These are phyloP conservation scores for Silene coronaria DNA, from an alignment of 179 eudicot species.

Conservation along the genomic window DNA sequence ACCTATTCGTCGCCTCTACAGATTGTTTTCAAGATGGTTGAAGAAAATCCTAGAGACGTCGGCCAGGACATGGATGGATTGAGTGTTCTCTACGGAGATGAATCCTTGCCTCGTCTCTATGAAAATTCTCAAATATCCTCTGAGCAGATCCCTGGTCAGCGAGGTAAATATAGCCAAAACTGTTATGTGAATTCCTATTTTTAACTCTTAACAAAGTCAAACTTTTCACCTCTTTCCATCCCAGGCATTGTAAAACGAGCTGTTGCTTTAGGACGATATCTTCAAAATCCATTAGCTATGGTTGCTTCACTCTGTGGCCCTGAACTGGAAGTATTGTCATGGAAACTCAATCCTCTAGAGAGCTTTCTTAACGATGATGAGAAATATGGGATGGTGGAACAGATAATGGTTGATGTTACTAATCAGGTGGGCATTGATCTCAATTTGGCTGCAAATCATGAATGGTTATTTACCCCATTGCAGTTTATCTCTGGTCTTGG, in stretches of 20 bases:
- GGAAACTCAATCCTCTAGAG: constrained; percentile 85
- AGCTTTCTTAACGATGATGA: constrained; percentile 80
- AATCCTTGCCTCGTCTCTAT: constrained; percentile 88
- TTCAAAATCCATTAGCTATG: constrained; percentile 97
- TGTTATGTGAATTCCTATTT: constrained; percentile 7
- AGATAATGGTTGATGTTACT: constrained; percentile 91
- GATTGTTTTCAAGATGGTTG: constrained; percentile 93
- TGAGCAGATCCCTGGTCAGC: constrained; percentile 76
- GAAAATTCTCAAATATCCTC: constrained; percentile 87
- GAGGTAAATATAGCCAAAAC: constrained; percentile 41
- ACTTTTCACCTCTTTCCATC: constrained; percentile 11
- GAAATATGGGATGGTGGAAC: constrained; percentile 88
- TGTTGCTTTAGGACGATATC: constrained; percentile 81
- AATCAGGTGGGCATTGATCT: constrained; percentile 97
- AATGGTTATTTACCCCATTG: constrained; percentile 89
- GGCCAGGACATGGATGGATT: constrained; percentile 80
- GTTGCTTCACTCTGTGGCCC: constrained; percentile 93
- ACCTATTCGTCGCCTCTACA: constrained; percentile 25
- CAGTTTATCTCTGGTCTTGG: constrained; percentile 98
- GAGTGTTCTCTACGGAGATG: constrained; percentile 74
- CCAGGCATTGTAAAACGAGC: constrained; percentile 92
- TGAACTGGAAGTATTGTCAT: constrained; percentile 75
- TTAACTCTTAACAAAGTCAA: constrained; percentile 5
- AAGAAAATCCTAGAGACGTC: constrained; percentile 87
- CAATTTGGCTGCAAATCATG: constrained; percentile 87